Base-by-base conservation (phyloP, 148 eudicot species). In the Chenopodium suecicum region DNA sequence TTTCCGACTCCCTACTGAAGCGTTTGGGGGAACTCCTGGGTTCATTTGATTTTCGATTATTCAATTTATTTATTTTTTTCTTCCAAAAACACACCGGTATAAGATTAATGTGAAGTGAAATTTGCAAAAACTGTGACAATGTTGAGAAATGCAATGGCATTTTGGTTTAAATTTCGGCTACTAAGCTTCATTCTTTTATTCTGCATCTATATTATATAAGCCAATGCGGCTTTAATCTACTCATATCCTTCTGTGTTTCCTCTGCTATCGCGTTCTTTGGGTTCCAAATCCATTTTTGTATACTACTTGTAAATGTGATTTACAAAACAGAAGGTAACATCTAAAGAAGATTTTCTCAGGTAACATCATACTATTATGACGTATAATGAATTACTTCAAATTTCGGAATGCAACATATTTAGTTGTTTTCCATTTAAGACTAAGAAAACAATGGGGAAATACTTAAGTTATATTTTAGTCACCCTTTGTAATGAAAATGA, bases 21-120 rank as follows among this genome's bases (percentile, higher is more conserved):
- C 54, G 80, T 77, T 82, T 70, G 76, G 80, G 80, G 84, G 80
- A 77, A 82, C 80, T 82, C 84, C 60, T 1, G 69, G 78, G 27
- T 32, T 75, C 80, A 69, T 41, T 48, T 82, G 80, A 66, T 81
- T 62, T 20, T 9, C 2, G 17, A 0, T 32, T 17, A 31, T 22
- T 31, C 32, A 31, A 31, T 31, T 31, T 31, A 1, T 31, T 31
- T 31, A 31, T 1, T 31, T 1, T 22, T 32, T 29, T 69, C 17
- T 1, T 69, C 2, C 46, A 12, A 32, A 69, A 32, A 67, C 11
- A 67, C 29, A 29, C 37, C 13, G 19, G 13, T 67, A 27, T 48
- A 12, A 50, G 12, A 50, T 50, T 14, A 2, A 50, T 2, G 54
- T 10, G 54, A 13, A 14, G 54, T 50, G 16, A 9, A 11, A 10